phyloP scores from a whole-genome alignment of 306 rosid species.

The Carpinus viminea region DNA sequence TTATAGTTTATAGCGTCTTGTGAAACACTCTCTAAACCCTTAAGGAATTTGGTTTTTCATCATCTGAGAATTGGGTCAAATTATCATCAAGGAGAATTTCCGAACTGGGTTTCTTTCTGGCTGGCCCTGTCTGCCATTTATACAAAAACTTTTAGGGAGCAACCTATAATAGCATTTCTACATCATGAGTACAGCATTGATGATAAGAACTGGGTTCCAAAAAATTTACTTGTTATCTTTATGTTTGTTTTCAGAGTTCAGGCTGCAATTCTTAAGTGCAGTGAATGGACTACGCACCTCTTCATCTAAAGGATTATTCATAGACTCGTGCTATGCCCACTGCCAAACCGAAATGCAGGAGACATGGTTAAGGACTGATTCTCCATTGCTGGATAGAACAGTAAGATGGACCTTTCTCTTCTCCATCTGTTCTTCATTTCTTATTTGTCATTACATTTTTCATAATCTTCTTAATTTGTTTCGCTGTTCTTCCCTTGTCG shows the following conservation, averaged over 20 bases:
- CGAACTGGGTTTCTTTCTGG: background rate
- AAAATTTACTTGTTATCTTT: constrained; percentile 13
- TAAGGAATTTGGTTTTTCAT: background rate
- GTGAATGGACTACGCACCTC: constrained; percentile 46
- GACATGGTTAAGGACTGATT: constrained; percentile 72
- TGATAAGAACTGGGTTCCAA: background rate
- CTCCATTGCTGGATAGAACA: constrained; percentile 58
- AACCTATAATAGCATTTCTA: background rate
- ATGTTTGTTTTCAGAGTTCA: constrained; percentile 55
- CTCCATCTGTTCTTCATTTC: too few species aligned
- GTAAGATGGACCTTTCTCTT: constrained; percentile 42
- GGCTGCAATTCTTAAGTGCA: constrained; percentile 68
- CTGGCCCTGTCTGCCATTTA: background rate
- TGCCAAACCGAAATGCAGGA: constrained; percentile 96
- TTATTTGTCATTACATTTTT: background rate
- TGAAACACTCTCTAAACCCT: background rate
- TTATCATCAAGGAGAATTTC: constrained; percentile 2
- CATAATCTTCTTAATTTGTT: background rate
- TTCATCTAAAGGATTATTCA: constrained; percentile 61
- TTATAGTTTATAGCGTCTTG: background rate
- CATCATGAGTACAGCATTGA: background rate
- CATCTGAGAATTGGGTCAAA: background rate
- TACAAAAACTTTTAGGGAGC: background rate
- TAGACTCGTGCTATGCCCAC: constrained; percentile 90
- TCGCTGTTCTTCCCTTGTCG: background rate